Conservation (phyloP, 73 alveolate species). For the Urostyla sp. region DNA sequence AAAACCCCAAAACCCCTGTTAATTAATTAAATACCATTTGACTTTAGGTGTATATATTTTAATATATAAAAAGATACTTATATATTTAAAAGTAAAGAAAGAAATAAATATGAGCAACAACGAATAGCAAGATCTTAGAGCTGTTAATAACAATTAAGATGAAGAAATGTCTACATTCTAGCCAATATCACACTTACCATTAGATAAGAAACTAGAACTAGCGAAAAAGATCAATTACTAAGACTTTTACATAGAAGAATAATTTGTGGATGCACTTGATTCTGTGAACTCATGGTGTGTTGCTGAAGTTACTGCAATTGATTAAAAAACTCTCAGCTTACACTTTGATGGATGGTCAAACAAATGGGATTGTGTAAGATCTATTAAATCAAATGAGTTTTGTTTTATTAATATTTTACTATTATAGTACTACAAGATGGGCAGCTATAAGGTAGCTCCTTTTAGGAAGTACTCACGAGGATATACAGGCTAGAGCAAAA, state of each 20-base stretch:
- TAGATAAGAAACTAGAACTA: constrained; percentile 59
- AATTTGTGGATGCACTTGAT: constrained; percentile 73
- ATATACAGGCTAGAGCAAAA: constrained; percentile 77
- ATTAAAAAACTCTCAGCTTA: constrained; percentile 34
- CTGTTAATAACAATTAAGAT: neutral
- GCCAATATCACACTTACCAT: constrained; percentile 60
- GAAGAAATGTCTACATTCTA: constrained; percentile 22
- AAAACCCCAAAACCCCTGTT: constrained; percentile 4
- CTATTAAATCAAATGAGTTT: no score
- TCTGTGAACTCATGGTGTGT: constrained; percentile 75
- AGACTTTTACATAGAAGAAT: constrained; percentile 41
- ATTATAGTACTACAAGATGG: constrained; percentile 61
- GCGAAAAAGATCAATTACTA: constrained; percentile 38
- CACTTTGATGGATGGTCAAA: constrained; percentile 76
- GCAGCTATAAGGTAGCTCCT: constrained; percentile 73
- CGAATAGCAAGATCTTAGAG: neutral
- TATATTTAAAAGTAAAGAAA: neutral
- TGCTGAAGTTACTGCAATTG: constrained; percentile 51
- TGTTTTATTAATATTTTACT: neutral
- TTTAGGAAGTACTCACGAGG: constrained; percentile 74
- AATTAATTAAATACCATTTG: neutral
- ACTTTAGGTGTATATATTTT: neutral
- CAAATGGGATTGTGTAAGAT: constrained; percentile 68
- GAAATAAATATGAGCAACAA: neutral
- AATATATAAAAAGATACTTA: neutral